Conservation (phyloP, 768 basidiomycete species). For the Trametes punicea region DNA sequence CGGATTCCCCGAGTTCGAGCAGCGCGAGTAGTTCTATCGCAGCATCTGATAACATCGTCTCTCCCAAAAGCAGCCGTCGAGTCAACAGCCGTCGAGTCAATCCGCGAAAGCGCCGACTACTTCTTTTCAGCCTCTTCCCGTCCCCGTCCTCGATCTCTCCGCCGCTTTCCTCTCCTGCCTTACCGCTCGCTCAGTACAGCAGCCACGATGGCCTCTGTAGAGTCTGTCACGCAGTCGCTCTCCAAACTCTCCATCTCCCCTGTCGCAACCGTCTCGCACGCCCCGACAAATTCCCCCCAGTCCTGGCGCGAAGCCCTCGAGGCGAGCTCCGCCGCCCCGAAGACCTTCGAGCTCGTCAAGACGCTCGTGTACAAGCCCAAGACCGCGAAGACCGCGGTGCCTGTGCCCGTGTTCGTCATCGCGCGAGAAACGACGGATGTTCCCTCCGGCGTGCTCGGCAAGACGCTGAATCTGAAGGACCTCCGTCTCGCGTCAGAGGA, state of each 20-base stretch:
- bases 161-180: not conserved
- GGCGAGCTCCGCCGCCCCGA: slow-evolving; percentile 47
- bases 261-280: slow-evolving; percentile 51
- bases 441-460: slow-evolving; percentile 70
- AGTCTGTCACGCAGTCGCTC: slow-evolving; percentile 40
- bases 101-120: slow-evolving; percentile 18
- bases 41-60: slow-evolving; percentile 27
- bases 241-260: slow-evolving; percentile 55
- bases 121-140: not conserved
- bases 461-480: slow-evolving; percentile 82
- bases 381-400: slow-evolving; percentile 83
- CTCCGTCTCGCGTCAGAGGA: slow-evolving; percentile 84
- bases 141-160: not conserved
- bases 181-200: not conserved
- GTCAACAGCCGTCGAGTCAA: slow-evolving; percentile 28
- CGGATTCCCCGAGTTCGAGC: slow-evolving; percentile 14
- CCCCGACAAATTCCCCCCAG: slow-evolving; percentile 61
- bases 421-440: slow-evolving; percentile 85
- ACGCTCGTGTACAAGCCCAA: slow-evolving; percentile 96
- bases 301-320: slow-evolving; percentile 75
- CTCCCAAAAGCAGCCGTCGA: slow-evolving; percentile 21
- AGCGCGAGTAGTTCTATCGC: slow-evolving; percentile 14
- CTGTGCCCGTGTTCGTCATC: slow-evolving; percentile 84
- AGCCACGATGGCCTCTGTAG: slow-evolving; percentile 35
- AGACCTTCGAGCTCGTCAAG: slow-evolving; percentile 72